Base-by-base conservation (phyloP, 805 yeast genomes). In the Yamadazyma takamatsuzukensis region DNA sequence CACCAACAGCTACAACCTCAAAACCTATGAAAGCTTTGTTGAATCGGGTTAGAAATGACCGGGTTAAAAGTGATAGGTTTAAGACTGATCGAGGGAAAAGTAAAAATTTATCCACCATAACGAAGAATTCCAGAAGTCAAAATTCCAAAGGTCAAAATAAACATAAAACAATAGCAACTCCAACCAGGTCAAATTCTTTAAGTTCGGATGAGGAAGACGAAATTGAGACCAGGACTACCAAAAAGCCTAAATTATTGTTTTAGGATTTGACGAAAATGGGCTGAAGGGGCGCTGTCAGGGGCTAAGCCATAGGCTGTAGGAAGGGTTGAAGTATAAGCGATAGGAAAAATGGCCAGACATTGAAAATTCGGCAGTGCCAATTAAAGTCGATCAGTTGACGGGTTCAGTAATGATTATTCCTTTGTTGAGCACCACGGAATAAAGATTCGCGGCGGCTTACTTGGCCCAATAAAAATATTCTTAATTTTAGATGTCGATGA, bases 21-120 rank as follows among this genome's bases (percentile, higher is more conserved):
- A 51, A 48, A 35, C 60, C 72, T 3, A 61, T 66, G 64, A 36
- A 48, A 11, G 62, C 68, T 5, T 53, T 66, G 32, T 48, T 62
- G 56, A 62, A 64, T 39, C 58, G 49, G 32, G 49, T 62, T 53
- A 49, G 68, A 26, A 48, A 53, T 23, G 43, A 23, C 11, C 31
- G 24, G 14, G 6, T 15, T 10, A 11, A 15, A 15, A 15, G 10
- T 23, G 6, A 11, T 6, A 6, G n/a, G 11, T 11, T 19, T 11
- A 19, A 19, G 22, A 19, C 22, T 19, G 22, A 19, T 19, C 11
- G 10, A 11, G 7, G 10, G 7, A 8, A 19, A 8, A 11, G 22
- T 8, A 7, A 7, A 19, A 19, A 7, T 19, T 19, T 8, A 8
- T 6, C 12, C 12, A 19, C 4, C 5, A 10, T 17, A 28, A 28